These are phyloP conservation scores for Boletus rufocinnamomeus DNA, from an alignment of 768 basidiomycete genomes.

Conservation along the genomic window DNA sequence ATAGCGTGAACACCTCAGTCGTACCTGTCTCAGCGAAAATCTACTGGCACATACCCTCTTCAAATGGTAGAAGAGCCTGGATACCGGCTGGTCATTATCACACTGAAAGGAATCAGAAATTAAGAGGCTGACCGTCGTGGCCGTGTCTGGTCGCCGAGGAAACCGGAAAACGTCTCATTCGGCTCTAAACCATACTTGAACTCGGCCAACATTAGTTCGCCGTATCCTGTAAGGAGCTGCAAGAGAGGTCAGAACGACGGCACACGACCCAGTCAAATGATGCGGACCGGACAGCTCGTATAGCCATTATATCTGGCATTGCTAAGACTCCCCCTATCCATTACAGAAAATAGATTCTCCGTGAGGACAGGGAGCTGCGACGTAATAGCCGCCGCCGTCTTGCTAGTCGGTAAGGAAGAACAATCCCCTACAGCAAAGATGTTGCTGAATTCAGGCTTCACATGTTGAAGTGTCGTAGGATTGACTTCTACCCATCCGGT, in stretches of 20 bases:
- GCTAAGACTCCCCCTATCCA: conserved; percentile 72
- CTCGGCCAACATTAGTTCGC: conserved; percentile 83
- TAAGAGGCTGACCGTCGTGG: conserved; percentile 56
- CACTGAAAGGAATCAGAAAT: background rate
- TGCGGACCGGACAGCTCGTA: conserved; percentile 79
- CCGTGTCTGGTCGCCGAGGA: conserved; percentile 73
- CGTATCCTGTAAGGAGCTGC: conserved; percentile 79
- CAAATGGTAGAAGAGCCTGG: conserved; percentile 79
- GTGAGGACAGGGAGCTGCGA: conserved; percentile 88
- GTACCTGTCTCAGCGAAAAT: background rate
- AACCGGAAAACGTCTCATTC: conserved; percentile 76
- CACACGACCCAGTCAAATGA: background rate
- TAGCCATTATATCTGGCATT: conserved; percentile 84
- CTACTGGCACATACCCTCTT: conserved; percentile 59
- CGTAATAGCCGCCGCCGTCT: conserved; percentile 94
- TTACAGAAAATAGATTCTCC: conserved; percentile 79
- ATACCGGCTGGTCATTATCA: conserved; percentile 8
- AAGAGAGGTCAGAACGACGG: conserved; percentile 1
- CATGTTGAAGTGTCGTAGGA: conserved; percentile 77
- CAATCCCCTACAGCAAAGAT: conserved; percentile 93
- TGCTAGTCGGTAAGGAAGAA: conserved; percentile 89
- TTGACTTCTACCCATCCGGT: conserved; percentile 92
- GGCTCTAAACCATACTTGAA: conserved; percentile 92
- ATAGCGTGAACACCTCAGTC: background rate
- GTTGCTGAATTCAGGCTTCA: conserved; percentile 76